Evolutionary conservation across 1,139 yeast species (phyloP).

Genomic region (Kurtzmaniella quercitrusa): DNA sequence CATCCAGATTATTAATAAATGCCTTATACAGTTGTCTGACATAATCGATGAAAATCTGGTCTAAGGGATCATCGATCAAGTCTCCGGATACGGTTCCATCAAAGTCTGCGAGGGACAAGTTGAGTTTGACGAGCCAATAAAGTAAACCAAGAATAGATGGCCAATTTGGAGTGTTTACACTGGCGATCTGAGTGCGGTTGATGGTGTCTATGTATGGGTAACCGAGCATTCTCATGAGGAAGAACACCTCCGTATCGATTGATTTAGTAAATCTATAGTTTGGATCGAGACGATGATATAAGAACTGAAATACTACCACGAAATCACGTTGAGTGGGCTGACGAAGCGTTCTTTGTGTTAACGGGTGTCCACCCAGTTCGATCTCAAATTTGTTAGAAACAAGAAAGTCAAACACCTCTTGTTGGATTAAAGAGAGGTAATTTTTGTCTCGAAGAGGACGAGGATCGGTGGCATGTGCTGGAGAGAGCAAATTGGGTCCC

Average conservation of each 20-base stretch:
- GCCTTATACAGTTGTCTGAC: slow-evolving; percentile 64
- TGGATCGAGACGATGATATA: slow-evolving; percentile 76
- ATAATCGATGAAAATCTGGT: slow-evolving; percentile 63
- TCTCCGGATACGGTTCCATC: slow-evolving; percentile 23
- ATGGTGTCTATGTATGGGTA: slow-evolving; percentile 83
- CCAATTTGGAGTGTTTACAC: slow-evolving; percentile 93
- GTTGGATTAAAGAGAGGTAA: slow-evolving; percentile 62
- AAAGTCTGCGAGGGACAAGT: slow-evolving; percentile 40
- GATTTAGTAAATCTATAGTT: slow-evolving; percentile 65
- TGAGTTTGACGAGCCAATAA: slow-evolving; percentile 70
- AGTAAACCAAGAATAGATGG: slow-evolving; percentile 77
- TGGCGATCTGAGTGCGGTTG: slow-evolving; percentile 80
- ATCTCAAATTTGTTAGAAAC: slow-evolving; percentile 62
- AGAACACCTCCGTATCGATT: slow-evolving; percentile 73
- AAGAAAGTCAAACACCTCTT: slow-evolving; percentile 65
- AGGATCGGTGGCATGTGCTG: slow-evolving; percentile 44
- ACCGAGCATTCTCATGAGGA: slow-evolving; percentile 56
- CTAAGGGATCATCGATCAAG: slow-evolving; percentile 44
- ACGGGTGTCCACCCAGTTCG: slow-evolving; percentile 61
- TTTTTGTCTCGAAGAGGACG: slow-evolving; percentile 74
- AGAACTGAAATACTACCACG: slow-evolving; percentile 71
- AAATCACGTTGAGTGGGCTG: slow-evolving; percentile 90
- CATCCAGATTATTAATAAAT: slow-evolving; percentile 62
- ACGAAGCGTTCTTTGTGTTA: slow-evolving; percentile 60
- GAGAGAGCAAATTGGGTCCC: slow-evolving; percentile 7